Evolutionary conservation across 179 eudicot species (phyloP), one percentile per base, ranked within the genome.

Genomic region (Silene vulgaris): DNA sequence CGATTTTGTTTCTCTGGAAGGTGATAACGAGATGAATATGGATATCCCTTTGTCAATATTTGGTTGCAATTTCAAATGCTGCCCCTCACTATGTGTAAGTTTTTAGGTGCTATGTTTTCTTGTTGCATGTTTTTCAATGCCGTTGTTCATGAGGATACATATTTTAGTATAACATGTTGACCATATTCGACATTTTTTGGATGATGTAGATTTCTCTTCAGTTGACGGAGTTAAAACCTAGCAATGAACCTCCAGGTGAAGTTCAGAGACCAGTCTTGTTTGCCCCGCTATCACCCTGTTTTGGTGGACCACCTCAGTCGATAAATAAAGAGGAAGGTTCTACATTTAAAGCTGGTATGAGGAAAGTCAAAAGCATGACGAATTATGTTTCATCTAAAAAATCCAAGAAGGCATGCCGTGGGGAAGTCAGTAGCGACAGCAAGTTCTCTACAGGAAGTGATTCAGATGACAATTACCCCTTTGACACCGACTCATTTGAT

Each of bases 401-500:
- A 79, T 81, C 86, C 45, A 90, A 82, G 75, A 93, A 86, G 76
- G 80, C 89, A 61, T 67, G 79, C 45, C 85, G 54, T 37, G 96
- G 87, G 60, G 98, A 92, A 82, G 96, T 79, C 35, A 80, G 90
- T 79, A 88, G 89, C 57, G 98, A 92, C 65, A 86, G 91, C 21
- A 89, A 84, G 81, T 78, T 84, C 78, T 90, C 96, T 12, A 75
- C 87, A 76, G 90, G 90, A 78, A 91, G 96, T 35, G 97, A 86
- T 75, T 87, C 86, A 8, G 96, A 88, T 35, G 81, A 81, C 72
- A 67, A 84, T 69, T 85, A 87, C 81, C 87, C 90, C 4, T 91
- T 89, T 73, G 98, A 94, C 75, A 80, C 96, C 0, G 98, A 94
- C 64, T 91, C 98, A 0, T 78, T 82, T 9, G 91, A 88, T 40